Conservation (phyloP, 2,329 filamentous ascomycete species). For the Cordyceps cicadae region DNA sequence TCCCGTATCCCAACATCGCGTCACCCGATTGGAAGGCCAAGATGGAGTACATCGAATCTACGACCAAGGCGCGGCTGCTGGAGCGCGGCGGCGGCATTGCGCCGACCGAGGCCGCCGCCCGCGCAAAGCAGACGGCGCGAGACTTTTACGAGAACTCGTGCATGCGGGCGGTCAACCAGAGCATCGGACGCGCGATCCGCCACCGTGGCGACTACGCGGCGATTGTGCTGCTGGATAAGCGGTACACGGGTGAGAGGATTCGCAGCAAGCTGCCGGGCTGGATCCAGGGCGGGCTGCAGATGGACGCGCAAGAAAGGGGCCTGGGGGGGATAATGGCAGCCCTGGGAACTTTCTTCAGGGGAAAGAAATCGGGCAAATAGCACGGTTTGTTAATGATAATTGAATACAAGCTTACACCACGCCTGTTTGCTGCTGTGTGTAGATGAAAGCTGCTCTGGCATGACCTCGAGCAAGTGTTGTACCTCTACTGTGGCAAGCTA, state of each 20-base stretch:
- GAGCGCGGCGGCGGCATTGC: constrained; percentile 13
- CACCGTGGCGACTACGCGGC: constrained; percentile 84
- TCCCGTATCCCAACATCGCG: constrained; percentile 86
- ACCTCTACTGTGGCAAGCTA: no score
- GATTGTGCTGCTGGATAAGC: constrained; percentile 74
- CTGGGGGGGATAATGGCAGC: constrained; percentile 52
- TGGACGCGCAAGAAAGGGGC: constrained; percentile 39
- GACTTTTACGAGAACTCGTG: constrained; percentile 92
- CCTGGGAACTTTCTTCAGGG: constrained; percentile 49
- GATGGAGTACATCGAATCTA: constrained; percentile 73
- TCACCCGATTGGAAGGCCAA: constrained; percentile 91
- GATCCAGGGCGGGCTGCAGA: constrained; percentile 65
- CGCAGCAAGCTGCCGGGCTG: constrained; percentile 75
- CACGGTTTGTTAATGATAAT: background rate
- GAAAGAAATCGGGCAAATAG: constrained; percentile 28
- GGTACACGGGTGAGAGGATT: constrained; percentile 70
- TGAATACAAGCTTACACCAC: no score
- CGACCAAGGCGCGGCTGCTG: constrained; percentile 31
- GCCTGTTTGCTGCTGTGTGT: no score
- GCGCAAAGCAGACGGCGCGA: constrained; percentile 50
- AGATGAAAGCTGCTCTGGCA: no score
- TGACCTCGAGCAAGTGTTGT: no score
- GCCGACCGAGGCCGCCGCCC: constrained; percentile 20
- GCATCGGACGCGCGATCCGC: constrained; percentile 84
- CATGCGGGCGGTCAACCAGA: constrained; percentile 96